Evolutionary conservation across 2,329 filamentous ascomycete species (phyloP), one percentile per base, ranked within the genome.

Genomic region (Trichoderma semiorbis): DNA sequence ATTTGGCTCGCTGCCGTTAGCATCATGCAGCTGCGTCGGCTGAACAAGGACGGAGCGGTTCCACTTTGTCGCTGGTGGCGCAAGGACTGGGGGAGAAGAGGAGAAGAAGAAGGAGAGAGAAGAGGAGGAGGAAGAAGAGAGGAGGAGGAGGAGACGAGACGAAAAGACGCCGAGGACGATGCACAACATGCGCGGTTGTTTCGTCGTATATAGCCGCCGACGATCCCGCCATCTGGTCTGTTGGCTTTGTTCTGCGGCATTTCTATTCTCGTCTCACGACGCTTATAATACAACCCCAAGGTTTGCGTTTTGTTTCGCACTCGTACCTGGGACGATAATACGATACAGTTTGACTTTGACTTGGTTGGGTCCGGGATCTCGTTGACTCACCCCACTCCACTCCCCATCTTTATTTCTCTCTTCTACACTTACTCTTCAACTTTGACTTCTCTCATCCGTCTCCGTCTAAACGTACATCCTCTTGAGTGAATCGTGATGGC

Each of bases 401-500:
- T 60, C 57, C 14, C 57, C 57, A 60, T 60, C 28, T 32, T 21
- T 34, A n/a, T 57, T 18, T 34, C 18, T 60, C 5, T 58, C 55
- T 34, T 58, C 28, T 32, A n/a, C 28, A 12, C 30, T 18, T 58
- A 5, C 24, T 16, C 26, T 53, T 21, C 47, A 14, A 53, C 47
- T 58, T 58, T 16, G 8, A 11, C 47, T 7, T 24, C 47, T 58
- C 26, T 58, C 55, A 14, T 32, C 55, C 5, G 57, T 34, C 18
- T 58, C 28, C 32, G 14, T 24, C 14, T 53, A 11, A 12, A 21
- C 43, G 5, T 50, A 21, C 21, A 50, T 50, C n/a, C 47, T 11
- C 7, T 10, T 14, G 5, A 53, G n/a, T 24, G 10, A 53, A 24
- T 12, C 71, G 21, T 47, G 36, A 85, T 85, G 83, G 76, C 83